phyloP scores from a whole-genome alignment of 106 monocot genomes.

The Dendrobium nobile region DNA sequence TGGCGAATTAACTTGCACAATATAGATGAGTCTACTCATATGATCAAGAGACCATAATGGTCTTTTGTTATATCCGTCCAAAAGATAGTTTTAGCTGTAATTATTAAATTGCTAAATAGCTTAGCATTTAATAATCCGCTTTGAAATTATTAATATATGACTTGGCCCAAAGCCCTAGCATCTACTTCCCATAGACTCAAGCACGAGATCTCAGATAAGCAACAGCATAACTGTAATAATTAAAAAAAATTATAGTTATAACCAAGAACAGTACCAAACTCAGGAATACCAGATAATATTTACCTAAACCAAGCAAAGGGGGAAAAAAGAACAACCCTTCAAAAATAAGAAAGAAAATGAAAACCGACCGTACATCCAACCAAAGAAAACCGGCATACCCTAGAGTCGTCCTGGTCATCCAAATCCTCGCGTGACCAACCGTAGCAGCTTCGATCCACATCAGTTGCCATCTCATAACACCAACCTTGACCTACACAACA shows the following conservation, averaged over 20 bases:
- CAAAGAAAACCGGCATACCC: slow-evolving; percentile 19
- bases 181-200: too few relatives aligned
- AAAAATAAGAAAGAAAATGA: background rate
- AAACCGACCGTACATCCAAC: background rate
- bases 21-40: too few relatives aligned
- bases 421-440: slow-evolving; percentile 32
- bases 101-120: too few relatives aligned
- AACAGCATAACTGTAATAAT: background rate
- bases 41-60: too few relatives aligned
- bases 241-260: background rate
- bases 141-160: too few relatives aligned
- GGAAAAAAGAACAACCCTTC: background rate
- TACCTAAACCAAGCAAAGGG: background rate
- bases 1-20: too few relatives aligned
- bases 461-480: slow-evolving; percentile 30
- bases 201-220: background rate
- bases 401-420: slow-evolving; percentile 22
- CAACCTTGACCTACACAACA: background rate
- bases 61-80: too few relatives aligned
- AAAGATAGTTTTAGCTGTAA: too few relatives aligned
- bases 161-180: too few relatives aligned
- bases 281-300: background rate
- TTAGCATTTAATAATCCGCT: too few relatives aligned
- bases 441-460: slow-evolving; percentile 32
- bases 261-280: background rate